These are phyloP conservation scores for Achlya hypogyna DNA, from an alignment of 352 stramenopile genomes.

Conservation along the genomic window DNA sequence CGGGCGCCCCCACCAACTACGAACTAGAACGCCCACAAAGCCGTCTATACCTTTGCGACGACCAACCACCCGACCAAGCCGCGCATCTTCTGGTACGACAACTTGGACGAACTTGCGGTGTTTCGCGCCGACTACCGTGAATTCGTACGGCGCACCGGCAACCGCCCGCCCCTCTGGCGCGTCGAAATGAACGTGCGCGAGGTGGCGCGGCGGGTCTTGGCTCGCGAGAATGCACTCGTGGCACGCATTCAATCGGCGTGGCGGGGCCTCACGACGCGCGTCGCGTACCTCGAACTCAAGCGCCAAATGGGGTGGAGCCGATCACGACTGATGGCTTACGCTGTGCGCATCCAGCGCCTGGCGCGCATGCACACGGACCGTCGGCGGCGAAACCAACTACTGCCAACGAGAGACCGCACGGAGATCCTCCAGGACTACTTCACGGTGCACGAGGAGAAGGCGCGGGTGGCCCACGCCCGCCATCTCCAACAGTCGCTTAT, in stretches of 20 bases:
- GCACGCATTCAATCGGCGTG: constrained; percentile 63
- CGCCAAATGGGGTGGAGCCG: constrained; percentile 49
- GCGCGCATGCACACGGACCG: constrained; percentile 31
- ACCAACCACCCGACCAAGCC: constrained; percentile 25
- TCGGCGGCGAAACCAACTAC: not conserved
- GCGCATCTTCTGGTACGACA: constrained; percentile 76
- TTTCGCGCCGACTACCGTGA: constrained; percentile 73
- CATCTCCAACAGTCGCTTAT: constrained; percentile 6
- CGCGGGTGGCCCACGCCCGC: not conserved
- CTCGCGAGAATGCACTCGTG: constrained; percentile 50
- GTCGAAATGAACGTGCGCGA: constrained; percentile 69
- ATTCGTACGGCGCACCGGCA: constrained; percentile 53
- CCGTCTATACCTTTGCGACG: constrained; percentile 15
- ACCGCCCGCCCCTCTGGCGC: constrained; percentile 48
- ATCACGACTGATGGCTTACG: constrained; percentile 49
- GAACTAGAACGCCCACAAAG: constrained; percentile 10
- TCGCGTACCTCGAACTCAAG: constrained; percentile 59
- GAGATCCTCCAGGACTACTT: not conserved
- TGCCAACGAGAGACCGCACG: not conserved
- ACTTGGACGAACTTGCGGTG: constrained; percentile 40
- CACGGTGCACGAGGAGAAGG: not conserved
- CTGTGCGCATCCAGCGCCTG: constrained; percentile 60
- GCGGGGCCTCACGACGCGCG: constrained; percentile 46
- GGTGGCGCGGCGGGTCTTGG: constrained; percentile 51
- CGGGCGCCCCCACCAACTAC: not conserved